phyloP scores from a whole-genome alignment of 495 filamentous ascomycete species.

The Extremus antarcticus region DNA sequence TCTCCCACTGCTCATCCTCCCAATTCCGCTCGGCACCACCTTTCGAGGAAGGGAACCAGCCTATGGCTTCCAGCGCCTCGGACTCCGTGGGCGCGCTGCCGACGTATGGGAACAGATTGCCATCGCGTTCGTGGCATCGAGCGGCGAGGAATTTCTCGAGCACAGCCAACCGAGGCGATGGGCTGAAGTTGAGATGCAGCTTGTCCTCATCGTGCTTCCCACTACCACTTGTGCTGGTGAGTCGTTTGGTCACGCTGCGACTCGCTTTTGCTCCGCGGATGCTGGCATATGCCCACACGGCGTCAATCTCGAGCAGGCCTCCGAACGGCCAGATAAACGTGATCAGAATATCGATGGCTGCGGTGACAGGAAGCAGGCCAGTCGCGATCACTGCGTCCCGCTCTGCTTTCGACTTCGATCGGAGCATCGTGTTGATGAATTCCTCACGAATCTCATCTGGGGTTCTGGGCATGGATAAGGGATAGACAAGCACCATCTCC shows the following conservation, averaged over 20 bases:
- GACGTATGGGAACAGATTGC: slow-evolving; percentile 18
- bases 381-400: slow-evolving; percentile 32
- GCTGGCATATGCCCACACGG: slow-evolving; percentile 32
- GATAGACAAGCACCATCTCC: slow-evolving; percentile 32
- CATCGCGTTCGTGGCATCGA: slow-evolving; percentile 22
- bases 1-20: slow-evolving; percentile 32
- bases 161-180: slow-evolving; percentile 25
- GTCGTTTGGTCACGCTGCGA: slow-evolving; percentile 25
- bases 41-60: slow-evolving; percentile 28
- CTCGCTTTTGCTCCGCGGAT: slow-evolving; percentile 30
- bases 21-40: slow-evolving; percentile 25
- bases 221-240: slow-evolving; percentile 9
- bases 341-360: slow-evolving; percentile 28
- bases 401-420: slow-evolving; percentile 31
- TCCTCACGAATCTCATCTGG: slow-evolving; percentile 28
- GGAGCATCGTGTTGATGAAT: slow-evolving; percentile 30
- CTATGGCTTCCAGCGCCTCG: slow-evolving; percentile 31
- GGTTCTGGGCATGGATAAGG: slow-evolving; percentile 20
- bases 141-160: slow-evolving; percentile 25
- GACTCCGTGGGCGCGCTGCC: slow-evolving; percentile 25
- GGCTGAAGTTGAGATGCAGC: slow-evolving; percentile 24
- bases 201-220: slow-evolving; percentile 14
- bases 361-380: slow-evolving; percentile 29
- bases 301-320: slow-evolving; percentile 29
- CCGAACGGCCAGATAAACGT: slow-evolving; percentile 32